These are phyloP conservation scores for Fomitopsis pinicola DNA, from an alignment of 1,284 basidiomycete species.

Conservation along the genomic window DNA sequence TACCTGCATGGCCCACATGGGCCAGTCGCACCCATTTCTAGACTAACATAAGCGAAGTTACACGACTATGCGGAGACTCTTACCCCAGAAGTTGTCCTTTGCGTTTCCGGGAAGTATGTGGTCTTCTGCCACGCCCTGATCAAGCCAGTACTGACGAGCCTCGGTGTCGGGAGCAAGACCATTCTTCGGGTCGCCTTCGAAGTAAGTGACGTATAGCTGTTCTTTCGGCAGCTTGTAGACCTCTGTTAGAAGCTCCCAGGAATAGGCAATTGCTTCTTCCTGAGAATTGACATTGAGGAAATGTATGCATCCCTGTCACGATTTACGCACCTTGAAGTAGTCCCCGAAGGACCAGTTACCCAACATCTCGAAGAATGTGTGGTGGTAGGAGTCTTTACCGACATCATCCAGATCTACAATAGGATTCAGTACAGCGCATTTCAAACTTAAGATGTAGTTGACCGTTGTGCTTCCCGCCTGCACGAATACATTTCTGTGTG, in stretches of 20 bases:
- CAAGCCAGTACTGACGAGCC: slow-evolving; percentile 83
- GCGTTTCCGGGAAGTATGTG: slow-evolving; percentile 94
- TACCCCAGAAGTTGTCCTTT: slow-evolving; percentile 99
- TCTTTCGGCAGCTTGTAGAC: slow-evolving; percentile 89
- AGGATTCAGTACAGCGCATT: slow-evolving; percentile 6
- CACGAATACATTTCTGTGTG: slow-evolving; percentile 96
- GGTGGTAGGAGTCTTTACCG: slow-evolving; percentile 94
- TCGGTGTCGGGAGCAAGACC: slow-evolving; percentile 90
- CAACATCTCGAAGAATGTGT: slow-evolving; percentile 99
- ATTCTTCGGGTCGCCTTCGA: slow-evolving; percentile 87
- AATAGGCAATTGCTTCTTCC: slow-evolving; percentile 90
- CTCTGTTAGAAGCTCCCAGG: slow-evolving; percentile 91
- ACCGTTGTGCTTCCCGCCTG: slow-evolving; percentile 99
- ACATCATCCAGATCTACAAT: slow-evolving; percentile 91
- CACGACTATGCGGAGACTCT: background rate
- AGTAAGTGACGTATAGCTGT: slow-evolving; percentile 96
- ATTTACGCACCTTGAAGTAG: slow-evolving; percentile 84
- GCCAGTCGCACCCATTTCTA: slow-evolving; percentile 98
- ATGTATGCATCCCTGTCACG: too few relatives aligned
- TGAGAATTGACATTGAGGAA: slow-evolving; percentile 28
- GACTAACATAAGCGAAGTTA: slow-evolving; percentile 1
- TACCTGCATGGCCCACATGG: slow-evolving; percentile 96
- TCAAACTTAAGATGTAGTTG: slow-evolving; percentile 8
- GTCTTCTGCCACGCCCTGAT: slow-evolving; percentile 82
- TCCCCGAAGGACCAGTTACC: slow-evolving; percentile 99